Evolutionary conservation across 2,329 filamentous ascomycete genomes (phyloP).

Genomic region (Xylaria sp.): DNA sequence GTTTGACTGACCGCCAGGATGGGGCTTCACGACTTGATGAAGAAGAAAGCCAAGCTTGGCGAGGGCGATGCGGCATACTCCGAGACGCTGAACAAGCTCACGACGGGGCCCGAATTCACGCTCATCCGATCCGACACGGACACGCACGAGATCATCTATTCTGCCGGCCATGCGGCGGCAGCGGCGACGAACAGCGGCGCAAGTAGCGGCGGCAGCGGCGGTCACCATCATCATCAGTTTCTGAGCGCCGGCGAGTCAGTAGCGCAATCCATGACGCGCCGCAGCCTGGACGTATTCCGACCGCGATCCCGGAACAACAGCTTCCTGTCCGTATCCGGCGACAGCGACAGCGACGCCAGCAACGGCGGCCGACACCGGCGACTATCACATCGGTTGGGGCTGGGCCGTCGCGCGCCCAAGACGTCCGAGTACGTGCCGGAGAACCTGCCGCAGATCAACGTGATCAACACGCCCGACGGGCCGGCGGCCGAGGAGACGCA

Average conservation of each 20-base stretch:
- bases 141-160: slow-evolving; percentile 71
- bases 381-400: slow-evolving; percentile 65
- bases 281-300: slow-evolving; percentile 17
- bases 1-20: slow-evolving; percentile 31
- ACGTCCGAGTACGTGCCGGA: slow-evolving; percentile 70
- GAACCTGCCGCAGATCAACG: slow-evolving; percentile 69
- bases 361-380: slow-evolving; percentile 35
- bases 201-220: no score
- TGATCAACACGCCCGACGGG: slow-evolving; percentile 24
- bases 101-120: slow-evolving; percentile 60
- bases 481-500: slow-evolving; percentile 33
- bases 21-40: slow-evolving; percentile 49
- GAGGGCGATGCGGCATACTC: slow-evolving; percentile 34
- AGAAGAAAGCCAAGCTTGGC: slow-evolving; percentile 47
- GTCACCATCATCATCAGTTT: slow-evolving; percentile 25
- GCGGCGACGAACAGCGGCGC: no score
- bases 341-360: slow-evolving; percentile 25
- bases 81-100: slow-evolving; percentile 35
- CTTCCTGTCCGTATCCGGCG: slow-evolving; percentile 37
- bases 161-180: slow-evolving; percentile 44
- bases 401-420: slow-evolving; percentile 48
- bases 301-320: slow-evolving; percentile 45
- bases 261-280: slow-evolving; percentile 36
- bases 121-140: slow-evolving; percentile 82
- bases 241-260: slow-evolving; percentile 27